These are phyloP conservation scores for Lentinula sp. DNA, from an alignment of 768 basidiomycete species.

Conservation along the genomic window DNA sequence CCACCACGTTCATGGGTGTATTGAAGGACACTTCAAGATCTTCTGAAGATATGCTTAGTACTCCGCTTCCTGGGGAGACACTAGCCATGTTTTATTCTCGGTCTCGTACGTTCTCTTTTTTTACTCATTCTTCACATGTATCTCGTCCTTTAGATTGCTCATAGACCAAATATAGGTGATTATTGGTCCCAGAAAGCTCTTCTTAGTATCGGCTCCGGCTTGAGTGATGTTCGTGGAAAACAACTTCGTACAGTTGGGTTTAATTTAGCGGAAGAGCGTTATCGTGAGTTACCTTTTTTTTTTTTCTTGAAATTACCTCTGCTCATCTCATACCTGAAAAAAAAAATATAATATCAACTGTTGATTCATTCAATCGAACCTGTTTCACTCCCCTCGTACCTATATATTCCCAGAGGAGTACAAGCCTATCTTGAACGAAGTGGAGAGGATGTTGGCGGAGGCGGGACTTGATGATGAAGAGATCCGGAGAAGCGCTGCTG, in stretches of 20 bases:
- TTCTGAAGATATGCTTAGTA: constrained; percentile 67
- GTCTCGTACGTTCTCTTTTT: constrained; percentile 44
- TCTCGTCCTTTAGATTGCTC: neutral
- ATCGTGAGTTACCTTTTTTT: constrained; percentile 39
- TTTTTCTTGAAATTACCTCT: neutral
- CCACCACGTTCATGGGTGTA: constrained; percentile 51
- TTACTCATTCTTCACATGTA: neutral
- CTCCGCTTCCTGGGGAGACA: constrained; percentile 81
- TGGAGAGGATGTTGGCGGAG: constrained; percentile 76
- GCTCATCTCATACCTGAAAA: too few relatives aligned
- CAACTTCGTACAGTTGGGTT: constrained; percentile 75
- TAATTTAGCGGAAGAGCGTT: constrained; percentile 63
- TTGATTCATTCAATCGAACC: neutral
- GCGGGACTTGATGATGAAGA: constrained; percentile 85
- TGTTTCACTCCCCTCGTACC: neutral
- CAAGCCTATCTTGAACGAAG: constrained; percentile 76
- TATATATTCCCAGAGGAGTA: constrained; percentile 49
- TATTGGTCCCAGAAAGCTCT: constrained; percentile 76
- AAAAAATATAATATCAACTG: neutral
- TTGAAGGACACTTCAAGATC: constrained; percentile 51
- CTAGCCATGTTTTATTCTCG: constrained; percentile 80
- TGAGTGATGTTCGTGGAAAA: constrained; percentile 68
- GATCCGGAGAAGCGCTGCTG: constrained; percentile 54
- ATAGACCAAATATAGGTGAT: constrained; percentile 40
- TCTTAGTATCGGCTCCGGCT: constrained; percentile 11